Conservation (phyloP, 805 yeast species). For the Lipomyces lipofer region DNA sequence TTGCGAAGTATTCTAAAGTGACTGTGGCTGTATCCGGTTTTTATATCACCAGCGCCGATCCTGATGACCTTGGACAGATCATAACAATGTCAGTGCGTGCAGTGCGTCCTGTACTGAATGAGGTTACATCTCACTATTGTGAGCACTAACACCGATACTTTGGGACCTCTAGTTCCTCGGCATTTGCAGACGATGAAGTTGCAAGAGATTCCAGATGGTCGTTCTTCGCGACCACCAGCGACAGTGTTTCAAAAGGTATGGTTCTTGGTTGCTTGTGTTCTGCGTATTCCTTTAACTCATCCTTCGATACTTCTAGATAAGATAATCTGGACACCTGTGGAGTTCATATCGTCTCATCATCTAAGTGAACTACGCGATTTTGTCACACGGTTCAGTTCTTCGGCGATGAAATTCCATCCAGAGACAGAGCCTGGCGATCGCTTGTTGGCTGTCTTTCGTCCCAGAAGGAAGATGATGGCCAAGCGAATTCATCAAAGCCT, state of each 20-base stretch:
- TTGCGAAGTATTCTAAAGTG: too few species aligned
- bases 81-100: slow-evolving; percentile 13
- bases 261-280: too few species aligned
- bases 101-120: neutral
- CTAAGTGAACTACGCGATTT: slow-evolving; percentile 3
- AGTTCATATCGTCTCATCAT: neutral
- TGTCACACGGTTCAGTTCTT: neutral
- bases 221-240: slow-evolving; percentile 8
- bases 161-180: slow-evolving; percentile 23
- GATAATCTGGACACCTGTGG: slow-evolving; percentile 12
- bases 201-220: neutral
- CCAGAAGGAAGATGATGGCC: neutral
- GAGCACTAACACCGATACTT: too few species aligned
- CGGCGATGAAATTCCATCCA: slow-evolving; percentile 6
- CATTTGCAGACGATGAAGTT: slow-evolving; percentile 6
- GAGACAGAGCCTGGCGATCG: neutral
- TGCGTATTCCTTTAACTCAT: neutral
- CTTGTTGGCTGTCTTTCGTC: slow-evolving; percentile 9
- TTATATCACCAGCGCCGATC: slow-evolving; percentile 8
- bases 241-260: neutral
- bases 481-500: neutral
- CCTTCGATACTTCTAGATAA: neutral
- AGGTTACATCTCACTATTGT: neutral
- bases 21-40: slow-evolving; percentile 20
- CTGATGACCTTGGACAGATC: slow-evolving; percentile 12